Base-by-base conservation (phyloP, 257 asterid species). In the Handroanthus guayacan region DNA sequence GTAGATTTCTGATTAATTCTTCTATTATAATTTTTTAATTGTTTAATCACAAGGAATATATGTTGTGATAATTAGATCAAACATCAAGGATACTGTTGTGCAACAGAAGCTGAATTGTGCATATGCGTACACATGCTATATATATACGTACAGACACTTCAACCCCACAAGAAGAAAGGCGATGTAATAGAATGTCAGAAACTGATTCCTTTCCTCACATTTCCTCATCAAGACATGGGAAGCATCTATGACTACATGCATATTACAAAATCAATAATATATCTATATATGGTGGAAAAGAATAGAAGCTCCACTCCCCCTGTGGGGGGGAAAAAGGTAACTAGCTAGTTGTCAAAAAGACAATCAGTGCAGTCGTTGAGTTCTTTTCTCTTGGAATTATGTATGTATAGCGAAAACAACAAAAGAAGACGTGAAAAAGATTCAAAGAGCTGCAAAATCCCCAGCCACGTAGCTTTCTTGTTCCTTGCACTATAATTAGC, bases 391-490 rank as follows among this genome's bases (percentile, higher is more conserved):
- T 62, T 61, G 62, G 73, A 56, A 67, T 45, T 54, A 76, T 55
- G 20, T n/a, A 45, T 36, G 44, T 47, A 62, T 39, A 34, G 20
- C 5, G 11, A 12, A 62, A 62, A 55, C 41, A 36, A 36, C 61
- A 51, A 69, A 52, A 1, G 17, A 9, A 51, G 47, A 39, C 31
- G 38, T 66, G 4, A 8, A 43, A 50, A 51, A 60, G 11, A 36
- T 39, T 12, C 43, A 9, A 43, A 75, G 43, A 45, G 65, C 62
- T 65, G 57, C 78, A 54, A 65, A 65, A 52, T 66, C 47, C 80
- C 80, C 75, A 67, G 65, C 74, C 73, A 75, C 67, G 39, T 75
- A 39, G 74, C 73, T 75, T 66, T 66, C 74, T 65, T 65, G 65
- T 62, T 69, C 44, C 72, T 11, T 74, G 31, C 36, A 64, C 72